These are phyloP conservation scores for Ustilago sp. DNA, from an alignment of 1,284 basidiomycete species.

Conservation along the genomic window DNA sequence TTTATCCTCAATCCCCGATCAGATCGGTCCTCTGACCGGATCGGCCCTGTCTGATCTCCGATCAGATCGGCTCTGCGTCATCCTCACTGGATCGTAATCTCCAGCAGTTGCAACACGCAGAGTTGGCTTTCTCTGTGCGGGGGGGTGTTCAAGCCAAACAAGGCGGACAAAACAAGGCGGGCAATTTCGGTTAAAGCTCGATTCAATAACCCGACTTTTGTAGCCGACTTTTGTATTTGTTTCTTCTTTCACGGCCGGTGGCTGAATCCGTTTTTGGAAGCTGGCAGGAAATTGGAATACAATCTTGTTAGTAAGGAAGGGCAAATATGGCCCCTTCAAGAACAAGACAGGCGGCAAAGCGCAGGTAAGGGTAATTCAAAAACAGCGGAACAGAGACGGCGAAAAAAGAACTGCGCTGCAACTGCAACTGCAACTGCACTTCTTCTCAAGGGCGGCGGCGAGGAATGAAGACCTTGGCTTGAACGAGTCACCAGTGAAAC, in stretches of 20 bases:
- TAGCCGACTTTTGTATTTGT: slow-evolving; percentile 14
- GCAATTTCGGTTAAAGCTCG: slow-evolving; percentile 34
- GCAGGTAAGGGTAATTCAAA: not conserved
- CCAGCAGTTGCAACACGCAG: not conserved
- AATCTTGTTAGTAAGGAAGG: not conserved
- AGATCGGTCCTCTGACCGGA: no score
- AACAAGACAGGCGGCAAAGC: not conserved
- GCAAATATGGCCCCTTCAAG: not conserved
- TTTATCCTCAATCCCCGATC: no score
- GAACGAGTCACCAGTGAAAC: slow-evolving; percentile 18
- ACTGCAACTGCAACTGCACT: not conserved
- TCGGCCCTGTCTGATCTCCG: no score
- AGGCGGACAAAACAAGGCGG: slow-evolving; percentile 21
- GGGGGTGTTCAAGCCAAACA: not conserved
- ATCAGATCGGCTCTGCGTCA: no score
- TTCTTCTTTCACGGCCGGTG: slow-evolving; percentile 11
- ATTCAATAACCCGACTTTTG: slow-evolving; percentile 11
- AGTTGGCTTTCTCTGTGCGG: not conserved
- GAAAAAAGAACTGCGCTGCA: slow-evolving; percentile 7
- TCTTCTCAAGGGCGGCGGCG: not conserved
- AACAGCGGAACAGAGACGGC: slow-evolving; percentile 5
- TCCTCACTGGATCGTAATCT: no score
- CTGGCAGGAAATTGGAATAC: slow-evolving; percentile 7
- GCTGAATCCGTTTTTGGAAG: slow-evolving; percentile 2
- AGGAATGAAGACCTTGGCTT: not conserved